phyloP scores from a whole-genome alignment of 2,329 filamentous ascomycete genomes.

The Aspergillus fijiensis region DNA sequence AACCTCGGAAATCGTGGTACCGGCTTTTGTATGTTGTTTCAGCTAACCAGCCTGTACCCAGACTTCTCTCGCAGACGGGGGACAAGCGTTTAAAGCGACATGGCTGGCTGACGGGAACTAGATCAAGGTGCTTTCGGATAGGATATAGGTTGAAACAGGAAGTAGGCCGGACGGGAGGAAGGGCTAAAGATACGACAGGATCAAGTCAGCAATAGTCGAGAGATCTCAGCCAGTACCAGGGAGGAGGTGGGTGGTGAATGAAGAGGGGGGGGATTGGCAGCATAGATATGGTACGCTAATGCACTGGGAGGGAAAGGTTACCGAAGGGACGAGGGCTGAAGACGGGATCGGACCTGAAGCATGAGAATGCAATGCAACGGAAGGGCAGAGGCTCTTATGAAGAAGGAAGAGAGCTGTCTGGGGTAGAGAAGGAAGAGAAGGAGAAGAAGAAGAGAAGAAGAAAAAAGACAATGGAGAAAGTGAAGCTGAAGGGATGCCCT shows the following conservation, averaged over 20 bases:
- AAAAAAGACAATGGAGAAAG: conserved; percentile 32
- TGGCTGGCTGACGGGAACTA: conserved; percentile 19
- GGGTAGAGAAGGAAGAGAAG: conserved; percentile 14
- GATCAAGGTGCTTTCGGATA: conserved; percentile 13
- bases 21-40: conserved; percentile 19
- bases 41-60: conserved; percentile 24
- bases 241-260: not conserved
- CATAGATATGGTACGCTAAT: conserved; percentile 20
- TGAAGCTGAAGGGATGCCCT: conserved; percentile 43
- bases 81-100: conserved; percentile 30
- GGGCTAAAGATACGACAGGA: conserved; percentile 15
- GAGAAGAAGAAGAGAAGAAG: conserved; percentile 26
- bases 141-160: conserved; percentile 11
- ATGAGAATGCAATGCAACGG: conserved; percentile 21
- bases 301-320: conserved; percentile 22
- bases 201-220: conserved; percentile 14
- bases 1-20: conserved; percentile 12
- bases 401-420: conserved; percentile 16
- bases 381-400: conserved; percentile 20
- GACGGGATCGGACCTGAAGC: conserved; percentile 19
- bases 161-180: conserved; percentile 12
- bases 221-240: conserved; percentile 7
- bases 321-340: conserved; percentile 17
- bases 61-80: conserved; percentile 16
- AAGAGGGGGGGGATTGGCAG: conserved; percentile 10